Evolutionary conservation across 441 rosid species (phyloP), one percentile per base, ranked within the genome.

Genomic region (Pelargonium australe): DNA sequence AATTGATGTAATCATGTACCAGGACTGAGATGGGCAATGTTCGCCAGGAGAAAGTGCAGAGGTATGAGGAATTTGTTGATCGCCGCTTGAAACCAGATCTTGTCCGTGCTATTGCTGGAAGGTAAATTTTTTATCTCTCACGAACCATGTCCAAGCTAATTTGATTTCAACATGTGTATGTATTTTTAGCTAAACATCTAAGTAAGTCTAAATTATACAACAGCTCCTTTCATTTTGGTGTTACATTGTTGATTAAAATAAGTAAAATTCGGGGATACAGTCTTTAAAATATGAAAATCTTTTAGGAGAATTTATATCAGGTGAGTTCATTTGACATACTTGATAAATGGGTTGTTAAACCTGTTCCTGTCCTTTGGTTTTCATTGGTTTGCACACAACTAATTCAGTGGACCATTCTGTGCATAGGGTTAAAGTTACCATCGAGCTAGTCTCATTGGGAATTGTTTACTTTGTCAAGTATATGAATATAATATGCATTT

Each of bases 51-150:
- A 89, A 93, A 72, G 70, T 88, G 60, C 86, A 80, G 71, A 85
- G 79, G 67, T 86, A 85, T 65, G 98, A 93, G 83, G 93, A 91
- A 70, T 88, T 91, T 53, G 83, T 93, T n/a, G 95, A 90, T 76
- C 75, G 82, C 53, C 85, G 87, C 63, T 77, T 93, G 74, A 93
- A 93, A 71, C 96, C 95, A 40, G 88, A 88, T 77, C 90, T 91
- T 75, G 87, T 88, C 69, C 85, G 68, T 11, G 85, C 93, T 61
- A 81, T 85, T 71, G 80, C 80, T 23, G 81, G 88, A 66, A 64
- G 96, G 93, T 88, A 80, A 64, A 0, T 53, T 11, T 65, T 16
- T 66, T 9, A 31, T 68, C 23, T 20, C 43, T 70, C n/a, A 45
- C 60, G 65, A 16, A 1, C 19, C 37, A 7, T 40, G 4, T 11